Base-by-base conservation (phyloP, 352 stramenopile species). In the Plasmopara halstedii region DNA sequence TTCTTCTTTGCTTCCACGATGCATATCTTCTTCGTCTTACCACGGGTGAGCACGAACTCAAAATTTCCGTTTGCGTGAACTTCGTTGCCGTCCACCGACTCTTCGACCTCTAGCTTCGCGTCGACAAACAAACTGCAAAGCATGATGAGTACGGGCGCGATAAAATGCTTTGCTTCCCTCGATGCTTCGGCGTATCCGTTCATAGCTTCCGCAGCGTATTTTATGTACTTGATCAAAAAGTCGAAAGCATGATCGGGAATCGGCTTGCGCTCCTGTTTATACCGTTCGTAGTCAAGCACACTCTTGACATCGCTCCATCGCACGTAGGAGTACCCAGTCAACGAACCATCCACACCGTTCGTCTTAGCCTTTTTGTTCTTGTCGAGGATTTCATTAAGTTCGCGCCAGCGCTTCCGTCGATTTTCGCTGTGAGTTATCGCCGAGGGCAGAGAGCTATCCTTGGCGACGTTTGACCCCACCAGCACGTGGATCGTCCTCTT, bases 1-100 rank as follows among this genome's bases (percentile, higher is more conserved):
- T 75, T 60, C 39, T 62, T 73, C 50, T 77, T 75, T 4, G 59
- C 65, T 43, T 75, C 56, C 10, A 77, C 63, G 35, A 78, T 71
- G 56, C 59, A 82, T 31, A 82, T 67, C 34, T 58, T 62, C 1
- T 27, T 29, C 25, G 29, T 35, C 29, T 17, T 35, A 18, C 29
- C 29, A 17, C 29, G 13, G 26, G 26, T 31, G 26, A 31, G 26
- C 26, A 31, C 26, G 26, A 31, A 31, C 1, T 17, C 29, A 35
- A 14, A 35, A 35, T 18, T n/a, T n/a, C 29, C 29, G 7, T 9
- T 35, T 35, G 29, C 29, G 7, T 35, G 29, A 35, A 35, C 29
- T 35, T 35, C 2, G 29, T 17, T 35, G 7, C 29, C 29, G 29
- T 31, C 26, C 26, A 31, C 26, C 26, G 26, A 1, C 26, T 31